Percentiles rank a stretch among this genome's conserved stretches.
These are phyloP conservation scores for Neopestalotiopsis sp. DNA, from an alignment of 2,329 filamentous ascomycete genomes.

Conservation along the genomic window DNA sequence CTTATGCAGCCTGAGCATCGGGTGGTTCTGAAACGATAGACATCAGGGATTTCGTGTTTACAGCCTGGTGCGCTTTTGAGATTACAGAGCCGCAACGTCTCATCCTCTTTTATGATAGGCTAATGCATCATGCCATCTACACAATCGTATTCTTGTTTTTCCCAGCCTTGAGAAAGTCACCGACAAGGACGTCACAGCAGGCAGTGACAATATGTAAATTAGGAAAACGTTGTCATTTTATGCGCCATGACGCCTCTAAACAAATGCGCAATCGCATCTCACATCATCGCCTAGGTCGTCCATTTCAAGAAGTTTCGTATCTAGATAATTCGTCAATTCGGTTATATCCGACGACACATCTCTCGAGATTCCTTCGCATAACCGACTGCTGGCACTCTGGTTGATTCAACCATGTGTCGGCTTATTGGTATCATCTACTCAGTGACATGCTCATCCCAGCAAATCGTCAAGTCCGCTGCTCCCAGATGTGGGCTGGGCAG, in stretches of 20 bases:
- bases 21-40: slow-evolving; percentile 23
- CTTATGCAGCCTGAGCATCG: slow-evolving; percentile 12
- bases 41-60: neutral
- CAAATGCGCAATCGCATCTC: slow-evolving; percentile 11
- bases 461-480: slow-evolving; percentile 37
- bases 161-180: neutral
- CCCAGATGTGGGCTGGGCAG: slow-evolving; percentile 26
- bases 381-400: neutral
- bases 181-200: neutral
- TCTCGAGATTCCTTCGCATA: neutral
- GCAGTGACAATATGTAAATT: slow-evolving; percentile 9
- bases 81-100: neutral
- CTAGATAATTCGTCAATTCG: slow-evolving; percentile 2
- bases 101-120: neutral
- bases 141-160: neutral
- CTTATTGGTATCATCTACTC: neutral
- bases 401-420: neutral
- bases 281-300: neutral
- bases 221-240: slow-evolving; percentile 39
- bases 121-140: slow-evolving; percentile 3
- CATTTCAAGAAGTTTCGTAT: neutral
- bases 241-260: slow-evolving; percentile 49
- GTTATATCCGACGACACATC: neutral
- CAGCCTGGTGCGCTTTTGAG: neutral
- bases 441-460: slow-evolving; percentile 30